Evolutionary conservation across 2,329 filamentous ascomycete species (phyloP), one percentile per base, ranked within the genome.

Genomic region (Venturia nashicola): DNA sequence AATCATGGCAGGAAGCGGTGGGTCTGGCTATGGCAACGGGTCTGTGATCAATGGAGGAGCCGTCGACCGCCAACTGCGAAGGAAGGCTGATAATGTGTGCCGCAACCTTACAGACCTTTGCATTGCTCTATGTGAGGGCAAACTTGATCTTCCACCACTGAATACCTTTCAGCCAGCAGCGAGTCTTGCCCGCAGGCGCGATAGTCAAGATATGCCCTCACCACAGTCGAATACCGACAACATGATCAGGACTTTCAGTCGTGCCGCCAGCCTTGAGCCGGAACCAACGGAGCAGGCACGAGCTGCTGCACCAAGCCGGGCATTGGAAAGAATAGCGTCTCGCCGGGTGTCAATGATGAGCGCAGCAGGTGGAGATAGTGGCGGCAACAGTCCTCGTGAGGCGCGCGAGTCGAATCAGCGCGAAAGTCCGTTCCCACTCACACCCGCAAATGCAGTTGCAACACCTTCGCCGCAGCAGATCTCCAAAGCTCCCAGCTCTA

Each of bases 51-150:
- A 86, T 65, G 84, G 86, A 39, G 75, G 77, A 32, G 74, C 77
- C 14, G 79, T 79, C 0, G 93, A 99, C 72, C 85, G 94, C 61
- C 90, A 96, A 72, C 80, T 96, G 18, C 86, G 91, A 60, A 86
- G 93, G 67, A 97, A 96, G 75, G 90, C 91, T 36, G 93, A 99
- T 72, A 91, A 89, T 71, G 86, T 99, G 72, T 97, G 94, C 73
- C 88, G 93, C 63, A 94, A 89, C 71, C 77, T 99, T 68, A 97
- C 93, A 0, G 94, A 99, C 74, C 80, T 99, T 7, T 96, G 91
- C 72, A 83, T 99, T 64, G 89, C 91, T 0, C 78, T 99, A 16
- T 78, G 76, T 67, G 78, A 80, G 34, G 70, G 65, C 39, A 27
- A 51, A 60, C n/a, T 59, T n/a, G 57, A 39, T 40, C 43, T 40